Evolutionary conservation across 306 rosid species (phyloP).

Genomic region (Nissolia schottii): DNA sequence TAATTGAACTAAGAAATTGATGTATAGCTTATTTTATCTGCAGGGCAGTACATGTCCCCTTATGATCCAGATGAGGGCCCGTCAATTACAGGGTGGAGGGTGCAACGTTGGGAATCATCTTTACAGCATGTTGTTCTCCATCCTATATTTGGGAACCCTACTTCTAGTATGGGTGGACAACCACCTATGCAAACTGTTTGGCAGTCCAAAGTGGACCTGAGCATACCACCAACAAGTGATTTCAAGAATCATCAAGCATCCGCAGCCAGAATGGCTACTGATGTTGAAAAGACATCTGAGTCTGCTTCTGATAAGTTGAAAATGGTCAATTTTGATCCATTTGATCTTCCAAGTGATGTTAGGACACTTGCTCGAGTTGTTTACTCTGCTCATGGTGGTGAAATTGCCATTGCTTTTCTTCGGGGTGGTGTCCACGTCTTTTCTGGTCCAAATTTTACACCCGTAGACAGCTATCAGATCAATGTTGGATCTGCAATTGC

Average conservation of each 20-base stretch:
- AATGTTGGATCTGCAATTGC: conserved; percentile 98
- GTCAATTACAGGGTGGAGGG: conserved; percentile 98
- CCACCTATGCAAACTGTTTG: conserved; percentile 99
- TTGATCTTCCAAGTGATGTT: conserved; percentile 98
- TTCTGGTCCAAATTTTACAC: conserved; percentile 85
- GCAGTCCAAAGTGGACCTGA: conserved; percentile 85
- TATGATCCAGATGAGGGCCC: conserved; percentile 99
- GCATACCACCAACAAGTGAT: conserved; percentile 90
- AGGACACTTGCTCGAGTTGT: conserved; percentile 93
- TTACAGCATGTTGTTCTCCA: conserved; percentile 92
- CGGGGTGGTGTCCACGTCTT: conserved; percentile 96
- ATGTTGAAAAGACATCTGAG: conserved; percentile 49
- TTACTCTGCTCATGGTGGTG: conserved; percentile 99
- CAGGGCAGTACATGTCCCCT: conserved; percentile 99
- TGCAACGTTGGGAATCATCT: conserved; percentile 99
- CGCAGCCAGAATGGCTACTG: conserved; percentile 46
- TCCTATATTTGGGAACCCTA: conserved; percentile 94
- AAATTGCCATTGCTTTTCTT: conserved; percentile 92
- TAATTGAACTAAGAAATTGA: conserved; percentile 9
- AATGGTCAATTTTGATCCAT: conserved; percentile 85
- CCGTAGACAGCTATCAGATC: conserved; percentile 93
- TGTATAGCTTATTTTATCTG: conserved; percentile 25
- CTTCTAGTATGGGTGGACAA: conserved; percentile 92
- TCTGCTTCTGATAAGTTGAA: conserved; percentile 51
- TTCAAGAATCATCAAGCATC: conserved; percentile 68